Base-by-base conservation (phyloP, 495 filamentous ascomycete genomes). In the Penicillium maclennaniae region DNA sequence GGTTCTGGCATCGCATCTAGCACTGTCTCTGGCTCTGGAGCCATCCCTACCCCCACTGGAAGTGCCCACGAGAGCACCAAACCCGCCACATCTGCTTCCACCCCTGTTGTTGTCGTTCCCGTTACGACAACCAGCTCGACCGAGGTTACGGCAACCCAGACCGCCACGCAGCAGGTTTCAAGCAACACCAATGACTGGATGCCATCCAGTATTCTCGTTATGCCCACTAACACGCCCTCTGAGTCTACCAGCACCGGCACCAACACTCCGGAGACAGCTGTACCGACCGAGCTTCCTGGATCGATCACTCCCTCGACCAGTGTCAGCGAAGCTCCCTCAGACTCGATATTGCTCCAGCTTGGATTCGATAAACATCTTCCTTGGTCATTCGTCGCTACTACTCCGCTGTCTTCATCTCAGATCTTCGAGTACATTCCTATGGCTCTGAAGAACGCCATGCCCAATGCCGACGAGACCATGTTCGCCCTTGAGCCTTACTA, bases 401-500 rank as follows among this genome's bases (percentile, higher is more conserved):
- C 83, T 31, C 67, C 79, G 14, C 73, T 86, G 54, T 86, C 91
- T 20, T 86, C 88, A 9, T 83, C 83, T 21, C 95, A 97, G 71
- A 91, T 98, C 62, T 97, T 97, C 78, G 61, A 82, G 28, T 88
- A 82, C 53, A 76, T 96, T 9, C 91, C 90, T 0, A 61, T 81
- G 52, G 91, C 88, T 47, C 76, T 98, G 46, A 73, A 79, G n/a
- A 79, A 85, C 46, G 88, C 85, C 37, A 71, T 87, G 20, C 59
- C 63, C 40, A 69, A 71, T 8, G 9, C 39, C 7, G 52, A 65
- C 7, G 70, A 89, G 19, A 65, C 71, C 19, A 89, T 96, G 79
- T 79, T 83, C 52, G 83, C 80, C 45, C 81, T 98, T 44, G 73
- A 84, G 54, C 91, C 93, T 8, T 84, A 87, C 66, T 85, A 96